Evolutionary conservation across 2,329 filamentous ascomycete genomes (phyloP), one percentile per base, ranked within the genome.

Genomic region (Grosmannia clavigera): DNA sequence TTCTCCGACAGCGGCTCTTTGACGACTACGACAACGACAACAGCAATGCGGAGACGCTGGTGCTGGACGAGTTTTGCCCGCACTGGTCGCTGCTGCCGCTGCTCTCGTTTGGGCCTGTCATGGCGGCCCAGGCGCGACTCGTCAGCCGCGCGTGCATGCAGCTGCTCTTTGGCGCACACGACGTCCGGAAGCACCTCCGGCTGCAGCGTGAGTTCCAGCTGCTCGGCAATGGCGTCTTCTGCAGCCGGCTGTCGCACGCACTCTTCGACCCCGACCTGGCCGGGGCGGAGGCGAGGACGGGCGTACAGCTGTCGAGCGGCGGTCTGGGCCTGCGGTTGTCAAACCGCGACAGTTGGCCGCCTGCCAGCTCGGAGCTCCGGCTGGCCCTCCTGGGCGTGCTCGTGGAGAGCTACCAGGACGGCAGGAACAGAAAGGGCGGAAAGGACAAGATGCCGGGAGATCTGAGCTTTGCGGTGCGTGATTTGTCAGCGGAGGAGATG

Each of bases 351-450:
- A 89, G 80, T 38, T 97, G 94, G 94, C 94, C 94, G 31, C 94
- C 94, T 5, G 91, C 91, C 29, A 95, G 89, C 70, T 96, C 92
- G 0, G 94, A 97, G 70, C 75, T 99, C n/a, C 84, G 91, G 11
- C 78, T 97, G 5, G 90, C 90, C 0, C 77, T 99, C 22, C 95
- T 92, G 81, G 91, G 90, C 0, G 81, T 97, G 0, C 75, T 97
- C 7, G 80, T 81, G 2, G 92, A 96, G 64, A 89, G 84, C 64
- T 90, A 90, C 65, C 33, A 25, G n/a, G 38, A 59, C 40, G 52
- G 55, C 35, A n/a, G 31, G 11, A 72, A 67, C 64, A 61, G 33
- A 35, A 35, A 35, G 62, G 55, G 43, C 19, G 25, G 50, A 16
- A 29, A 38, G 12, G 61, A 70, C 65, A 68, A 66, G 51, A 76